Conservation (phyloP, 2,329 filamentous ascomycete genomes). For the Trichocomaceae sp. region DNA sequence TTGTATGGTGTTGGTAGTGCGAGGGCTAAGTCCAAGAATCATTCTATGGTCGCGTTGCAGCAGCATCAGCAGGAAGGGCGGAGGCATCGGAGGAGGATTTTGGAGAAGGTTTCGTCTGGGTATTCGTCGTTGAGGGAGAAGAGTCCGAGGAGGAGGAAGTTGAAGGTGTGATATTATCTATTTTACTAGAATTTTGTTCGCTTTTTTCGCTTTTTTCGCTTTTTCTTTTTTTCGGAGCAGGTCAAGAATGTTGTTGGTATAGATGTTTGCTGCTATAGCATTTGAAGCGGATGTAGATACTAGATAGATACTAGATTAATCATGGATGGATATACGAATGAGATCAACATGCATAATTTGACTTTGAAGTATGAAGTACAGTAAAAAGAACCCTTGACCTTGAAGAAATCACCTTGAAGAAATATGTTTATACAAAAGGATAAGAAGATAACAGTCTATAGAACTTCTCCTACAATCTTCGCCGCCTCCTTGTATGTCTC, state of each 20-base stretch:
- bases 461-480: slow-evolving; percentile 94
- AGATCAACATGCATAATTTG: background rate
- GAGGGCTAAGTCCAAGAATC: slow-evolving; percentile 22
- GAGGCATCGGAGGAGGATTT: background rate
- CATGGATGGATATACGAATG: background rate
- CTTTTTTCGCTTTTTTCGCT: background rate
- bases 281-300: background rate
- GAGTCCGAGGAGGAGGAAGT: slow-evolving; percentile 7
- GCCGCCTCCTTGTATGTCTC: slow-evolving; percentile 95
- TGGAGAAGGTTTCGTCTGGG: background rate
- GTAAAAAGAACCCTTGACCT: background rate
- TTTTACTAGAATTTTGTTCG: too few relatives aligned
- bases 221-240: too few relatives aligned
- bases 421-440: slow-evolving; percentile 2
- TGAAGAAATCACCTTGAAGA: background rate
- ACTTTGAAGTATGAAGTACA: background rate
- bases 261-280: background rate
- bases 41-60: slow-evolving; percentile 1
- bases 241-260: background rate
- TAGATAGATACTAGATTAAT: too few relatives aligned
- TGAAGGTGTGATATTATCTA: background rate
- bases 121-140: slow-evolving; percentile 8
- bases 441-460: slow-evolving; percentile 45
- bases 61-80: slow-evolving; percentile 6
- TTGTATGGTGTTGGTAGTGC: slow-evolving; percentile 72